phyloP scores from a whole-genome alignment of 805 yeast species.

The Maudiozyma saulgeensis region DNA sequence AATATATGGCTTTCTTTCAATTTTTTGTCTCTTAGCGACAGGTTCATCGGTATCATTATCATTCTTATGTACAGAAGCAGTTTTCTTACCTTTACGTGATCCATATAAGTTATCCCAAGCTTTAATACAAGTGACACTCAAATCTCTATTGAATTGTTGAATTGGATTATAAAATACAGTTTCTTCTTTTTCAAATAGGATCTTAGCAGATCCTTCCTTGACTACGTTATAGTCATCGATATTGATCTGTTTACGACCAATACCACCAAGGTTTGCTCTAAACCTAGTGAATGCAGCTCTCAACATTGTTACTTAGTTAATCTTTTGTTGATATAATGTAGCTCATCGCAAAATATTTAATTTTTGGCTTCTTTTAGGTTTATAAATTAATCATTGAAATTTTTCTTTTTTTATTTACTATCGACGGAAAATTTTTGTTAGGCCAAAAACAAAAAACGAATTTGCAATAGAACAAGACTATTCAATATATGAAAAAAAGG shows the following conservation, averaged over 20 bases:
- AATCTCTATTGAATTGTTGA: conserved; percentile 92
- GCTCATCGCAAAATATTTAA: too few species aligned
- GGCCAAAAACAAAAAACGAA: too few species aligned
- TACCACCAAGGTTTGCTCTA: conserved; percentile 5
- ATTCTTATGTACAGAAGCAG: conserved; percentile 17
- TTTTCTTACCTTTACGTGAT: conserved; percentile 15
- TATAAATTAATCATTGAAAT: too few species aligned
- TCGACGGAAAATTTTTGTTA: too few species aligned
- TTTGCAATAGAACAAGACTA: too few species aligned
- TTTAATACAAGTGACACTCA: conserved; percentile 72
- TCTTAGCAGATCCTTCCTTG: conserved; percentile 75
- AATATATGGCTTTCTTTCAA: conserved; percentile 37
- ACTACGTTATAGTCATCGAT: conserved; percentile 33
- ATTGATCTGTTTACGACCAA: conserved; percentile 9
- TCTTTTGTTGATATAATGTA: background rate
- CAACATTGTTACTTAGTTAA: conserved; percentile 11
- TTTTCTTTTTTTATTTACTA: too few species aligned
- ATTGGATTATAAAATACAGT: conserved; percentile 90
- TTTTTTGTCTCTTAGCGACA: conserved; percentile 21
- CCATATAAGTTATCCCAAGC: conserved; percentile 71
- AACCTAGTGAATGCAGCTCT: conserved; percentile 21
- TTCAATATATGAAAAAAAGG: too few species aligned
- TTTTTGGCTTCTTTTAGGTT: too few species aligned
- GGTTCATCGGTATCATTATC: conserved; percentile 3
- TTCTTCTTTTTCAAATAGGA: conserved; percentile 72